Evolutionary conservation across 495 filamentous ascomycete genomes (phyloP).

Genomic region (Trichoderma orchidacearum): DNA sequence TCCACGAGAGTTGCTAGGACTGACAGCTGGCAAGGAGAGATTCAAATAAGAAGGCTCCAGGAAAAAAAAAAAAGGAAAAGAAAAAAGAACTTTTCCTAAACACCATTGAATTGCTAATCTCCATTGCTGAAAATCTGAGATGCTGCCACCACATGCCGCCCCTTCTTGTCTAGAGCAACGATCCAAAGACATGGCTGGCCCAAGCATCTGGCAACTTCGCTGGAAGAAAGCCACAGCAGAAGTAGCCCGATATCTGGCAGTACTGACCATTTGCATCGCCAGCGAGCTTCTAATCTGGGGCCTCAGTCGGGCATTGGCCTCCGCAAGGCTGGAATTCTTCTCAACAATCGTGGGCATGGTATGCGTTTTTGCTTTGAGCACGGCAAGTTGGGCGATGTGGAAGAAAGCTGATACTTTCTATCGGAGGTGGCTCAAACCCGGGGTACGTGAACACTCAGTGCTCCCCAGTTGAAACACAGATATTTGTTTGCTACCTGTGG

Average conservation of each 20-base stretch:
- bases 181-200: neutral
- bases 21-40: neutral
- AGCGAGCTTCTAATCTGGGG: conserved; percentile 3
- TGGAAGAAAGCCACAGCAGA: neutral
- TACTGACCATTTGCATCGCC: neutral
- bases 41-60: no score
- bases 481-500: neutral
- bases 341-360: conserved; percentile 4
- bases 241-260: neutral
- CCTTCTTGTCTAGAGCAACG: neutral
- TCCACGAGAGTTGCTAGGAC: neutral
- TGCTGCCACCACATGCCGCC: neutral
- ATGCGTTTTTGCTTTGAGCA: neutral
- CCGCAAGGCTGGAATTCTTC: neutral
- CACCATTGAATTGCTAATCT: no score
- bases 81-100: neutral
- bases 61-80: neutral
- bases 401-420: neutral
- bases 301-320: neutral
- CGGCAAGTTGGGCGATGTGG: neutral
- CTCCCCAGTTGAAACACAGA: neutral
- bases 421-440: neutral
- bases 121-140: neutral
- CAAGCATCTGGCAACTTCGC: neutral
- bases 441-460: neutral